phyloP scores from a whole-genome alignment of 306 rosid species.

The Pueraria montana region DNA sequence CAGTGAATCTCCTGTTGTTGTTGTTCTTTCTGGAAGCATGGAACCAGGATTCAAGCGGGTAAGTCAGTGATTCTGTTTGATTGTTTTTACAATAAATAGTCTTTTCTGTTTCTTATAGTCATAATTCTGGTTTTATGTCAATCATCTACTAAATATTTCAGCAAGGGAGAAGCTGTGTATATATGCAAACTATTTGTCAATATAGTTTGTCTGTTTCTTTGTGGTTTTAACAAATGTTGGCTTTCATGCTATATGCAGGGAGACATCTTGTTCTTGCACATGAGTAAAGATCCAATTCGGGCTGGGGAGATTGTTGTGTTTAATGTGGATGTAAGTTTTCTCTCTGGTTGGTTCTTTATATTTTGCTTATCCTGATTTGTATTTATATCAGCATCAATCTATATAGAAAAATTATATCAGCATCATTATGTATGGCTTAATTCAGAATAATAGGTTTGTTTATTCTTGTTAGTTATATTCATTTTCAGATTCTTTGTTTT shows the following conservation, averaged over 20 bases:
- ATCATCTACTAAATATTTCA: neutral
- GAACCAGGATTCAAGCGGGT: constrained; percentile 88
- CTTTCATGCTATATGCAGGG: constrained; percentile 70
- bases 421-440: neutral
- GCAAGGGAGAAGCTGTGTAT: constrained; percentile 34
- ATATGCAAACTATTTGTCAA: constrained; percentile 21
- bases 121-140: constrained; percentile 9
- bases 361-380: no score
- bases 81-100: no score
- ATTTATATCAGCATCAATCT: neutral
- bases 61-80: no score
- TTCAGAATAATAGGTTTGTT: neutral
- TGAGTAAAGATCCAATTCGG: constrained; percentile 93
- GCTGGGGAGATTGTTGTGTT: constrained; percentile 98
- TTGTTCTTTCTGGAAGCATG: constrained; percentile 89
- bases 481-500: constrained; percentile 14
- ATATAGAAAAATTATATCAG: neutral
- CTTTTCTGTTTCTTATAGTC: constrained; percentile 4
- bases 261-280: constrained; percentile 92
- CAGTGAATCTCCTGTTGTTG: constrained; percentile 83
- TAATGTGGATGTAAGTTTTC: constrained; percentile 80
- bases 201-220: constrained; percentile 1
- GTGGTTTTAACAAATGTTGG: constrained; percentile 29
- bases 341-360: neutral
- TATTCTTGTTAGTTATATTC: constrained; percentile 9